Base-by-base conservation (phyloP, 257 asterid genomes). In the Capsicum baccatum region DNA sequence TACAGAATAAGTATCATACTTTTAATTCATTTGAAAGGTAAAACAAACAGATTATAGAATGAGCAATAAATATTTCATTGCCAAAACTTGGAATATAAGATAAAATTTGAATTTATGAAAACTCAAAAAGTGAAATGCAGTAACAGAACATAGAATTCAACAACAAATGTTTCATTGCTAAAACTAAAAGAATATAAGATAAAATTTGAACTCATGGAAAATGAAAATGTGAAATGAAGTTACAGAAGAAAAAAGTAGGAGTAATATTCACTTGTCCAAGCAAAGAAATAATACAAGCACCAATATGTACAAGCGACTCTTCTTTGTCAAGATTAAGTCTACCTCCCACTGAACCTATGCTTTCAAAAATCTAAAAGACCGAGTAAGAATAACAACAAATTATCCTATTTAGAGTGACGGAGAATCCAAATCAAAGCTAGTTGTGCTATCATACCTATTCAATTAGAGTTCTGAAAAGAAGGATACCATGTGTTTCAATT, bases 261-360 rank as follows among this genome's bases (percentile, higher is more conserved):
- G 70, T 64, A 26, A 64, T 17, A 88, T 97, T 91, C 92, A 94
- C 99, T 89, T 96, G 99, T 81, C 99, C 99, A 87, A 96, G 95
- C 91, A 96, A 92, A 17, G 99, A 96, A 83, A 98, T 98, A 87
- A 96, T 93, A 86, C 98, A 94, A 85, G 98, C 98, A 86, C 99
- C 99, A 83, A 91, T 92, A 88, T 96, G 99, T 83, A 96, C 99
- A 89, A 96, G 98, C 3, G 98, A 98, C 54, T 98, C 99, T 93
- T 96, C 99, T 93, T 96, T 96, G 66, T 98, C 99, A 86, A 96
- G 96, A 87, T 98, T 98, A 74, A 96, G 85, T 84, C 99, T 98
- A 87, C 98, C 99, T 87, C 97, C 98, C 76, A 96, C 99, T 21
- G 99, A 94, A 84, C 99, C 99, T 86, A 96, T 93, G 93, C 99